Evolutionary conservation across 1,284 basidiomycete genomes (phyloP), one percentile per base, ranked within the genome.

Genomic region (Puccinia coronata): DNA sequence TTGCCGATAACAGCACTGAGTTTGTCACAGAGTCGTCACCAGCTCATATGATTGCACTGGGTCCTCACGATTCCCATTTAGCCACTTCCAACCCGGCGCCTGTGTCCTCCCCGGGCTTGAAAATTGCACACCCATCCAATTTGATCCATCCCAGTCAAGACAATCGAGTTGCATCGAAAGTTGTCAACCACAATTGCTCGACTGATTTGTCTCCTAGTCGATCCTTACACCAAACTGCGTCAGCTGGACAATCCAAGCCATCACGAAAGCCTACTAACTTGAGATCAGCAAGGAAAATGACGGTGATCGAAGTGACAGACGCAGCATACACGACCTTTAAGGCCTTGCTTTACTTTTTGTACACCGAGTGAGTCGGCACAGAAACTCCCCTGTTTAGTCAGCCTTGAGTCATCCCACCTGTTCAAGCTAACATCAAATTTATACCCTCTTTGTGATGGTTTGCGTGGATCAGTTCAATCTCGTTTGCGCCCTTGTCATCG

Each of bases 261-360:
- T 20, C 39, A 28, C 36, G 63, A 41, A 67, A 67, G 41, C 63
- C 63, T 6, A 67, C 63, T n/a, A 67, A 67, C 23, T 71, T 53
- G 69, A 51, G 47, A 36, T 53, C 49, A 71, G n/a, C 69, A 34
- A n/a, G 47, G n/a, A 71, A 71, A 71, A 71, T 71, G 47, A 77
- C 75, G 34, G 63, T 67, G 63, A 67, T 77, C 14, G 75, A 77
- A 67, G 75, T 83, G 39, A 74, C 43, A 28, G 71, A 74, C 31
- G 31, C 79, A n/a, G 41, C 79, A 9, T 87, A 87, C 82, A 82
- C 84, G 0, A 87, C 86, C 0, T 87, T 85, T 83, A 85, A 86
- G 80, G 84, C 86, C 8, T 82, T 87, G 57, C 83, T 87, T 0
- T 85, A 85, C 83, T 87, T 84, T 75, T 84, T 87, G 31, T 87